Evolutionary conservation across 495 filamentous ascomycete genomes (phyloP), one percentile per base, ranked within the genome.

Genomic region (Tuber umbilicatum): DNA sequence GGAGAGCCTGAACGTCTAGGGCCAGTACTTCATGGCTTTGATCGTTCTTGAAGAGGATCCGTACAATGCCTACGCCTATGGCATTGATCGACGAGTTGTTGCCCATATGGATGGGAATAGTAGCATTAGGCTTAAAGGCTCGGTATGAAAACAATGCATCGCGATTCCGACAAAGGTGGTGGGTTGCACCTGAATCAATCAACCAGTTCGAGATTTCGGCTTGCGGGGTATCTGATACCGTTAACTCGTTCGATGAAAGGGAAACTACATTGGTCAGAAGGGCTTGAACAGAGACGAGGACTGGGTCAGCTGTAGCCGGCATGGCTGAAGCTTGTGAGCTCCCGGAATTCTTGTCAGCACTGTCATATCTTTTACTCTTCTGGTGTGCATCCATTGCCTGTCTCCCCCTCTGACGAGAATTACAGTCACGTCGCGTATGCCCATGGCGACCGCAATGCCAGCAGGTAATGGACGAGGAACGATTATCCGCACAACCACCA

Each of bases 181-280:
- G 47, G 0, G 60, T 50, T 21, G 74, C 74, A 31, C 74, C 74
- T 1, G 55, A 75, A 17, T 75, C 70, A 37, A 75, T 67, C 7
- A 72, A 47, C 74, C 74, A 75, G n/a, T 67, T 60, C n/a, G n/a
- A 60, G n/a, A 31, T 60, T 14, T 60, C 50, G 0, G 50, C 0
- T 7, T 14, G 9, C 3, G n/a, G 10, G n/a, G 50, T 31, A 60
- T 60, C 50, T 60, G 50, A 60, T 60, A 60, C 50, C 10, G 10
- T 60, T 27, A 31, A 60, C n/a, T 27, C 2, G 10, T 60, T 60
- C 3, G n/a, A 27, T 31, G n/a, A 31, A 31, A 14, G n/a, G n/a
- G 50, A 3, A 31, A 10, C 10, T 12, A 60, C 10, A 60, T 60
- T 60, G 50, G 50, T 60, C 7, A 60, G 0, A 27, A 60, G 50